Percentiles rank a stretch among this genome's conserved stretches.
These are phyloP conservation scores for sunflower (Helianthus annuus) DNA, from an alignment of 129 eudicot species.

Conservation along the genomic window DNA sequence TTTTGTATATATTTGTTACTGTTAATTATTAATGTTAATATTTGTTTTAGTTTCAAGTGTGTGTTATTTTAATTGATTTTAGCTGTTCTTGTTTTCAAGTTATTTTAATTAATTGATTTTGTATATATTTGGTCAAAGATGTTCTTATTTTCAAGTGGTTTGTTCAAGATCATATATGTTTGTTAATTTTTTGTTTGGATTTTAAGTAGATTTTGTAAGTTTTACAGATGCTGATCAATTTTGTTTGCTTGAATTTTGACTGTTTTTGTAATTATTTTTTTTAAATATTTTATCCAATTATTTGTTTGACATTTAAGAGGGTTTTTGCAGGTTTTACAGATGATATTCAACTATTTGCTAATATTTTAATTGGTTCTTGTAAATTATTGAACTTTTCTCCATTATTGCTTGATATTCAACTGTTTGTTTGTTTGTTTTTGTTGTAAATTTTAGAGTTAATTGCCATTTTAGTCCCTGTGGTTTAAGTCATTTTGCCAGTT, in stretches of 20 bases:
- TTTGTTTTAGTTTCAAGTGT: not conserved
- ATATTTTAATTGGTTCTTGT: not conserved
- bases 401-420: conserved; percentile 5
- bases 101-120: no score
- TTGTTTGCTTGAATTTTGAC: not conserved
- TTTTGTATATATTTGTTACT: not conserved
- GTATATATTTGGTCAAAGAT: not conserved
- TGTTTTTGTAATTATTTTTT: not conserved
- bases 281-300: not conserved
- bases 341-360: not conserved
- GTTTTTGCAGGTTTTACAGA: conserved; percentile 1
- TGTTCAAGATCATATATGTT: not conserved
- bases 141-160: conserved; percentile 8
- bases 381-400: not conserved
- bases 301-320: conserved; percentile 6
- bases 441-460: no score
- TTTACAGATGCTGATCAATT: not conserved
- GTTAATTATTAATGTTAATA: no score
- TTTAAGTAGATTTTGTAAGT: conserved; percentile 7
- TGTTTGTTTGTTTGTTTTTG: no score
- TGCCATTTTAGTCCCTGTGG: no score
- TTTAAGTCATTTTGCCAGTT: no score
- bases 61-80: not conserved
- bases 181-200: conserved; percentile 1
- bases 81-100: not conserved